Percentiles rank a stretch among this genome's conserved stretches.
These are phyloP conservation scores for Exophiala spinifera DNA, from an alignment of 2,329 filamentous ascomycete genomes.

Conservation along the genomic window DNA sequence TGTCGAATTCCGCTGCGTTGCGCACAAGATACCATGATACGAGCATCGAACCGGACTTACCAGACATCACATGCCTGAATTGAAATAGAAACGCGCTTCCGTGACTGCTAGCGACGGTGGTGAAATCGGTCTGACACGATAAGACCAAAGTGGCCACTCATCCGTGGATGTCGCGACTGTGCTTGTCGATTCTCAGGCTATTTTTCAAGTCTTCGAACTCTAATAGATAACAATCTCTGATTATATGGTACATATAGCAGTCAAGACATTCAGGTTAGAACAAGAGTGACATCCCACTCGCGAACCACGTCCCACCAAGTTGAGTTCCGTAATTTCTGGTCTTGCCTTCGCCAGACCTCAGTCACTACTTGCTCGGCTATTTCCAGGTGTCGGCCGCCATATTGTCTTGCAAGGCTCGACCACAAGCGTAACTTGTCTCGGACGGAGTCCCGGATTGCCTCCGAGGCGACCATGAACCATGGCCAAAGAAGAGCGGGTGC, in stretches of 20 bases:
- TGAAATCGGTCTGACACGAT: too few relatives aligned
- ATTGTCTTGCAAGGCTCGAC: slow-evolving; percentile 5
- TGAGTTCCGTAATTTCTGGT: neutral
- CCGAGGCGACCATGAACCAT: slow-evolving; percentile 10
- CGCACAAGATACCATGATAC: neutral
- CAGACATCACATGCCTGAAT: neutral
- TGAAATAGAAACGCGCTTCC: neutral
- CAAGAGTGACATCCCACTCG: slow-evolving; percentile 9
- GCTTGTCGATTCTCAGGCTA: too few relatives aligned
- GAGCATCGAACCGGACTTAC: too few relatives aligned
- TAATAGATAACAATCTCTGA: neutral
- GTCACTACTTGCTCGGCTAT: slow-evolving; percentile 9
- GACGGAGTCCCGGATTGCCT: slow-evolving; percentile 3
- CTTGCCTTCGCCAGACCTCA: slow-evolving; percentile 7
- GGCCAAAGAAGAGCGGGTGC: slow-evolving; percentile 7
- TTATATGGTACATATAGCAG: neutral
- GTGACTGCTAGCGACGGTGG: too few relatives aligned
- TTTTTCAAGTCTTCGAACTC: neutral
- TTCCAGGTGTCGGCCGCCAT: slow-evolving; percentile 8
- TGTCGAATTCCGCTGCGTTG: neutral
- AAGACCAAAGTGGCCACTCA: neutral
- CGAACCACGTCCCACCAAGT: slow-evolving; percentile 3
- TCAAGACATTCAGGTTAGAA: neutral
- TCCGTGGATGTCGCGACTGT: neutral
- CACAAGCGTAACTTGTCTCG: slow-evolving; percentile 7